Percentiles rank a stretch among this genome's conserved stretches.
Evolutionary conservation across 2,329 filamentous ascomycete species (phyloP).

Genomic region (Aspergillus eucalypticola): DNA sequence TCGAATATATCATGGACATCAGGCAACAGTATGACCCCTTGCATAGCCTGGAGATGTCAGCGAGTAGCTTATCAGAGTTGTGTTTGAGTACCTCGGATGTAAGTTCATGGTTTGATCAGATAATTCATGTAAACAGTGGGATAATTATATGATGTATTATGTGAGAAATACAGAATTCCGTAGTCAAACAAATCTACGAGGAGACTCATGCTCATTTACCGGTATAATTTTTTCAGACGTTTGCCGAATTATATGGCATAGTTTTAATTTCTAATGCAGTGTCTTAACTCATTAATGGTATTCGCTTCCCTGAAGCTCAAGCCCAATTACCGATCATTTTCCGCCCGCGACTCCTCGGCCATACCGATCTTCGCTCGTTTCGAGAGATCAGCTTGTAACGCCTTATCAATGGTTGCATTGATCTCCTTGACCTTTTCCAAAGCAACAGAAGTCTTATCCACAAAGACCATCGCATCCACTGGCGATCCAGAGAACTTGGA

Average conservation of each 20-base stretch:
- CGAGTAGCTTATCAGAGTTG: no score
- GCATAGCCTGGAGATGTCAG: no score
- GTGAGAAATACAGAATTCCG: no score
- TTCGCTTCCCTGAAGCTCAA: slow-evolving; percentile 1
- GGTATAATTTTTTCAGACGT: background rate
- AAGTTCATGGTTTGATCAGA: no score
- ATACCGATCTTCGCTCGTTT: slow-evolving; percentile 63
- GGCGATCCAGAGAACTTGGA: slow-evolving; percentile 85
- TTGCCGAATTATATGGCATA: background rate
- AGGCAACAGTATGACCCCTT: no score
- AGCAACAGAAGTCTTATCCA: slow-evolving; percentile 74
- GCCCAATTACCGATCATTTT: slow-evolving; percentile 71
- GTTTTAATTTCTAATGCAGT: background rate
- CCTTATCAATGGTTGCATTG: slow-evolving; percentile 69
- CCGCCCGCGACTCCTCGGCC: slow-evolving; percentile 77
- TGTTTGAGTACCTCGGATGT: no score
- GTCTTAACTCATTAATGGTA: background rate
- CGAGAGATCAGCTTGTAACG: slow-evolving; percentile 75
- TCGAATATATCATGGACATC: no score
- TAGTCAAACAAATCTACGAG: no score
- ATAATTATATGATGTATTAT: no score
- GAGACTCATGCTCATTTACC: background rate
- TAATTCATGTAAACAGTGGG: no score
- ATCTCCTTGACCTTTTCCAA: slow-evolving; percentile 79
- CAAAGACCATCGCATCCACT: slow-evolving; percentile 74